A percentile compares a stretch with the other conserved stretches of the same genome.
Conservation (phyloP, 2,329 filamentous ascomycete genomes). For the Shiraia bambusicola region DNA sequence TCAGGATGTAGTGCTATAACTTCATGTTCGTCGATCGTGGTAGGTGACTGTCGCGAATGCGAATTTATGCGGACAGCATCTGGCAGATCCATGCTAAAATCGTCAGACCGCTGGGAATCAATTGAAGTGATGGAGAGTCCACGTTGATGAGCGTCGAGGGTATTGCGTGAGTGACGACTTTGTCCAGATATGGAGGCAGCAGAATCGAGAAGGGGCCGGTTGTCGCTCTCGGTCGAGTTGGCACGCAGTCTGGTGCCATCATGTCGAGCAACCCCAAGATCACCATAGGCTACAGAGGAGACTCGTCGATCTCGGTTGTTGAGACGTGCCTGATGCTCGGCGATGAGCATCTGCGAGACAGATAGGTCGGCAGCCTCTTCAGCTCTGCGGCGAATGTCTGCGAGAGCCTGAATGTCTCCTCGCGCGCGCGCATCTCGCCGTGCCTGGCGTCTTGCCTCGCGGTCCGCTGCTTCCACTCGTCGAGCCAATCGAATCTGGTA, state of each 20-base stretch:
- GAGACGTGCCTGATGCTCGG: constrained; percentile 57
- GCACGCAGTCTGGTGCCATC: constrained; percentile 75
- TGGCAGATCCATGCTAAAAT: constrained; percentile 29
- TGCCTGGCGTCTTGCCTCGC: constrained; percentile 71
- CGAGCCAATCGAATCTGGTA: constrained; percentile 85
- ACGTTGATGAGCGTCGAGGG: constrained; percentile 42
- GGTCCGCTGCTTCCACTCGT: constrained; percentile 72
- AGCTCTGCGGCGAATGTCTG: constrained; percentile 56
- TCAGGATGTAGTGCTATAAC: constrained; percentile 44
- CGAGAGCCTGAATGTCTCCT: constrained; percentile 70
- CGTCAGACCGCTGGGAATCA: constrained; percentile 42
- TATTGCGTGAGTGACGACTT: constrained; percentile 28
- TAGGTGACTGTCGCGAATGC: constrained; percentile 8
- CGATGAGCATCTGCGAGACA: constrained; percentile 51
- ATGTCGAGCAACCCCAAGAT: constrained; percentile 72
- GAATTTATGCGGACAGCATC: constrained; percentile 25
- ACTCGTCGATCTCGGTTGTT: constrained; percentile 66
- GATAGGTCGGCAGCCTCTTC: constrained; percentile 45
- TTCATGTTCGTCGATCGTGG: constrained; percentile 45
- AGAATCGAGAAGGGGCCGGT: constrained; percentile 69
- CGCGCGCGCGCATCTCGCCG: constrained; percentile 71
- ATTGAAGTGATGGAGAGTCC: constrained; percentile 47
- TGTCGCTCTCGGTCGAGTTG: constrained; percentile 72
- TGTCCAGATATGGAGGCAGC: constrained; percentile 62
- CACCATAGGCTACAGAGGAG: constrained; percentile 74